Evolutionary conservation across 352 stramenopile genomes (phyloP), one percentile per base, ranked within the genome.

Genomic region (Phytophthora pini): DNA sequence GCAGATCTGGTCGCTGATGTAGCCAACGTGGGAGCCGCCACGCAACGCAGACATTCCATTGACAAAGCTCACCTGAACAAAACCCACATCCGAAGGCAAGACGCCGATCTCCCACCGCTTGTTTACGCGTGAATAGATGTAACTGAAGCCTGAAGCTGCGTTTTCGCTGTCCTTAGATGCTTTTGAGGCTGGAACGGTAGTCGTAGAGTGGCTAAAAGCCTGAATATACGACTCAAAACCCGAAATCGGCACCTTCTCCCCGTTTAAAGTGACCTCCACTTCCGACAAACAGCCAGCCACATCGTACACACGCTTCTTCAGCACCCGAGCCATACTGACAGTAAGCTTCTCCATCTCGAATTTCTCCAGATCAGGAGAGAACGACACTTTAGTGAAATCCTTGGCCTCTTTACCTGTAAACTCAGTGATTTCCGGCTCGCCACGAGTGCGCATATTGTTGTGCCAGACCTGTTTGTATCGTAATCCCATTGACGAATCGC

Each of bases 1-100:
- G 27, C 81, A 91, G 22, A 96, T 79, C 59, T 95, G 88, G 40
- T 96, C 88, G 8, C 75, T 72, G 8, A 96, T 68, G 49, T 97
- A 98, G 49, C 91, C 87, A 20, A 99, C 96, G 71, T 99, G 98
- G 2, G 82, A 93, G 32, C 98, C 98, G 44, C 98, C 98, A 57
- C 98, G 98, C 17, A 90, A 88, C 15, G 98, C 99, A 26, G 86
- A 97, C 80, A 99, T 99, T 31, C 95, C 94, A 70, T 99, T 99
- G 4, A 99, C 98, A 77, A 99, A 99, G 50, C 95, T 99, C 51
- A 99, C 91, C 74, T 99, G 96, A 46, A 98, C 83, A 65, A 98
- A 98, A 44, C 90, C 87, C 9, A 97, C 88, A 54, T 98, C 94
- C 0, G 89, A 97, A 3, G 89, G 77, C 40, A 94, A 67, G 24